Base-by-base conservation (phyloP, 495 filamentous ascomycete genomes). In the Aspergillus biplanus region DNA sequence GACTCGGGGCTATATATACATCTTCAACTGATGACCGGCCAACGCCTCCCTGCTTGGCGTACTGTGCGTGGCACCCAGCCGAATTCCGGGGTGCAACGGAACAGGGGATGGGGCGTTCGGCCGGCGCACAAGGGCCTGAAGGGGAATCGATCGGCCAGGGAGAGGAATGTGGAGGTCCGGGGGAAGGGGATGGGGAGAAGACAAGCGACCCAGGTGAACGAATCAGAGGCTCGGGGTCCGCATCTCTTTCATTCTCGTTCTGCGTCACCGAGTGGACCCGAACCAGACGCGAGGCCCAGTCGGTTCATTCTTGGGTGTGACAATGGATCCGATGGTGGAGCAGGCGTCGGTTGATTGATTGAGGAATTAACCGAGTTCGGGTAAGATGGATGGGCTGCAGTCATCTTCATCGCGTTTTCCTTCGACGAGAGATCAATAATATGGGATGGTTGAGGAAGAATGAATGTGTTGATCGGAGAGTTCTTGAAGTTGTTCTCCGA, bases 101-200 rank as follows among this genome's bases (percentile, higher is more conserved):
- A 32, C 50, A 44, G 39, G 39, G 39, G 39, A 27, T 27, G 11
- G 39, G 21, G 54, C n/a, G 54, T 49, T 63, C 42, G 46, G 35
- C 61, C 46, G 61, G 61, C 35, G 53, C 7, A 44, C 42, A 21
- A 39, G 31, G 18, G 15, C 52, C 52, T 13, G 18, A 63, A 58
- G 32, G 44, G 56, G 61, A 34, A 63, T 44, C 32, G 61, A 63
- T 63, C 61, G 55, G 35, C 61, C 15, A 7, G 32, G n/a, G 34
- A 59, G 34, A 50, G 9, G 62, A 55, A 54, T 64, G 62, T 64
- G 62, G 62, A 64, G 62, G 62, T 64, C 62, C 62, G 62, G 62
- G 61, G 61, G 42, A 50, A 9, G 34, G 7, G 33, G 27, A 59
- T 16, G 56, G 56, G 48, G 42, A 13, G 31, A 57, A 33, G 50